Conservation (phyloP, 116 monocot species). For the Dioscorea cayenensis region DNA sequence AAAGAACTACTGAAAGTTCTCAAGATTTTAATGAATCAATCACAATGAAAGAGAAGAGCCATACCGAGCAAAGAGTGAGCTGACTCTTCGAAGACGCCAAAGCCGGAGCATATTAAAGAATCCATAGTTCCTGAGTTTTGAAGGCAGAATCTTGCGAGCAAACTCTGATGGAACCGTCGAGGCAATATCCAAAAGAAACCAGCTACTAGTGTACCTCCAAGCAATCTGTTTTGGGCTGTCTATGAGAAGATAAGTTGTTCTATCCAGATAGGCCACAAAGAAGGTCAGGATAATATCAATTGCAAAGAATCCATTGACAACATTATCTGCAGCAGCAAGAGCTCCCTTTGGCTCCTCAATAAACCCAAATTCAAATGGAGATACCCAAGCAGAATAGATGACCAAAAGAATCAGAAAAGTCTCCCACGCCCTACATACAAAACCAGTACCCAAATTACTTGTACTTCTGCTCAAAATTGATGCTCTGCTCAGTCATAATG, state of each 20-base stretch:
- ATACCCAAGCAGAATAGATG: constrained; percentile 60
- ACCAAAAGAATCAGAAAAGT: constrained; percentile 49
- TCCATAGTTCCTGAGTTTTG: constrained; percentile 36
- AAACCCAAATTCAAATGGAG: constrained; percentile 76
- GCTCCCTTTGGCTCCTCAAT: constrained; percentile 21
- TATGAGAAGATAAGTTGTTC: constrained; percentile 40
- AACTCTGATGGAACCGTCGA: constrained; percentile 55
- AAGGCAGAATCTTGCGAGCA: constrained; percentile 36
- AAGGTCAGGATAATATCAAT: constrained; percentile 65
- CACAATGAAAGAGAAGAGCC: neutral
- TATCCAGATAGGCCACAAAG: constrained; percentile 67
- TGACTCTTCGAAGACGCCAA: constrained; percentile 82
- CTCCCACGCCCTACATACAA: constrained; percentile 49
- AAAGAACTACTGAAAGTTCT: neutral
- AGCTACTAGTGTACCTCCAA: constrained; percentile 35
- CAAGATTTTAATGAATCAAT: neutral
- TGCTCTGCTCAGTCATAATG: too few relatives aligned
- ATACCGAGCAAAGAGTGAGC: constrained; percentile 73
- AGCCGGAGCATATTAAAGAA: constrained; percentile 77
- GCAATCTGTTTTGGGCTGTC: constrained; percentile 47
- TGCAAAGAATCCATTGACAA: constrained; percentile 62
- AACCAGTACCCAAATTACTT: too few relatives aligned
- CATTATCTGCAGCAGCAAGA: constrained; percentile 40
- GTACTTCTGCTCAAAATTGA: too few relatives aligned
- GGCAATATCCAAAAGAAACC: constrained; percentile 53